phyloP scores from a whole-genome alignment of 208 protist genomes.

The Crithidia fasciculata region DNA sequence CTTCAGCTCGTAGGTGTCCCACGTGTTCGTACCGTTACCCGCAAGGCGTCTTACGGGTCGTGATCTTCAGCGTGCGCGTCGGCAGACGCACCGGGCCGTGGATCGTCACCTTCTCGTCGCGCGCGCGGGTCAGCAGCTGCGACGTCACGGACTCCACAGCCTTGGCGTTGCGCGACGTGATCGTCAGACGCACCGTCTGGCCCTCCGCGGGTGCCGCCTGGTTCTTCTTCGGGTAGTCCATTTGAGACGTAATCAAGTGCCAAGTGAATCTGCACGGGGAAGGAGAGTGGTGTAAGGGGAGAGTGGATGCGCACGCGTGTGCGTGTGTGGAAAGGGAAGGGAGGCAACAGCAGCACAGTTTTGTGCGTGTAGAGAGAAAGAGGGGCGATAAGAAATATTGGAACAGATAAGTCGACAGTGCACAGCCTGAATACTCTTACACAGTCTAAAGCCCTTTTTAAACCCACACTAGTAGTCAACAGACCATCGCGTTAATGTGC shows the following conservation, averaged over 20 bases:
- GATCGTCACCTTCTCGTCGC: conserved; percentile 95
- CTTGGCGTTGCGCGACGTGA: conserved; percentile 96
- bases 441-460: too few relatives aligned
- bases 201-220: conserved; percentile 52
- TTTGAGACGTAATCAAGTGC: conserved; percentile 81
- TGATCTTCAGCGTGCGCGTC: conserved; percentile 98
- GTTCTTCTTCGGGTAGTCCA: conserved; percentile 84
- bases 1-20: conserved; percentile 99
- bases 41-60: conserved; percentile 99
- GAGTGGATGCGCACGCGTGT: neutral
- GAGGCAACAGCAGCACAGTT: neutral
- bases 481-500: too few relatives aligned
- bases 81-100: conserved; percentile 98
- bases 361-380: conserved; percentile 3
- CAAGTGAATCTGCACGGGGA: conserved; percentile 35
- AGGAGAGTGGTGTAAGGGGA: neutral
- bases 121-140: conserved; percentile 94
- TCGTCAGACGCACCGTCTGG: conserved; percentile 97
- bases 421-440: too few relatives aligned
- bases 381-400: too few relatives aligned
- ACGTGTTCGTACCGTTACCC: conserved; percentile 99
- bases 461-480: too few relatives aligned
- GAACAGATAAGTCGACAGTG: too few relatives aligned
- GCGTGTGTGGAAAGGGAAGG: neutral
- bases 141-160: conserved; percentile 97